Conservation (phyloP, 2,329 filamentous ascomycete species). For the Ceratocystis colombiana region DNA sequence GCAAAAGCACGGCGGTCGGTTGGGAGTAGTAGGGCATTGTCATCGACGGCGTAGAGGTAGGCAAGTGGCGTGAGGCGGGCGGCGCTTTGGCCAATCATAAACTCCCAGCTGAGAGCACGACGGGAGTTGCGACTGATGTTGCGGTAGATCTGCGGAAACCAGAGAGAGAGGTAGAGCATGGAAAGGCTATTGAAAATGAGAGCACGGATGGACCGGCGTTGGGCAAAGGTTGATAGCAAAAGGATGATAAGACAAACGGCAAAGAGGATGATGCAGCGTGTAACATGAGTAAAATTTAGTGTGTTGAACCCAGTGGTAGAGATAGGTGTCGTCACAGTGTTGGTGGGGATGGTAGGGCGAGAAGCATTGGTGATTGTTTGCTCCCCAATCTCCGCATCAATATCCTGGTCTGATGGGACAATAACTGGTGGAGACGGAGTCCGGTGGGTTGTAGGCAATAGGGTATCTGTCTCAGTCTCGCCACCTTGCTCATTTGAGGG, state of each 20-base stretch:
- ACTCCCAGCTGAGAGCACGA: conserved; percentile 82
- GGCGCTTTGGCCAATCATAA: conserved; percentile 71
- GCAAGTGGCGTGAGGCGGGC: conserved; percentile 69
- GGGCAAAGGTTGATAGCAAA: conserved; percentile 49
- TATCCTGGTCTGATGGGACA: conserved; percentile 53
- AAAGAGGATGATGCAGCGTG: conserved; percentile 47
- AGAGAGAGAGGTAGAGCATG: conserved; percentile 76
- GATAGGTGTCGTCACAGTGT: conserved; percentile 31
- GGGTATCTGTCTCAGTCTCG: conserved; percentile 14
- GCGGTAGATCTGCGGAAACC: conserved; percentile 83
- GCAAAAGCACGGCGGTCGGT: conserved; percentile 58
- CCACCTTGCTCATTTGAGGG: conserved; percentile 10
- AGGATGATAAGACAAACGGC: conserved; percentile 49
- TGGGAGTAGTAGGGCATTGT: conserved; percentile 71
- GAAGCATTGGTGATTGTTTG: conserved; percentile 10
- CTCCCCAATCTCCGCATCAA: conserved; percentile 50
- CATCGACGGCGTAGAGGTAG: conserved; percentile 70
- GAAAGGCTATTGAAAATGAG: conserved; percentile 54
- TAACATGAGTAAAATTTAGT: conserved; percentile 45
- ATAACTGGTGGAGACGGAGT: conserved; percentile 36
- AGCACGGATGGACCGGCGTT: conserved; percentile 47
- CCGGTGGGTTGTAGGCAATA: conserved; percentile 25
- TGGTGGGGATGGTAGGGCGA: conserved; percentile 2
- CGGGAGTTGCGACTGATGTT: conserved; percentile 87
- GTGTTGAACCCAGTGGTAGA: conserved; percentile 31